Conservation (phyloP, 306 rosid genomes). For the Mimosa pudica region DNA sequence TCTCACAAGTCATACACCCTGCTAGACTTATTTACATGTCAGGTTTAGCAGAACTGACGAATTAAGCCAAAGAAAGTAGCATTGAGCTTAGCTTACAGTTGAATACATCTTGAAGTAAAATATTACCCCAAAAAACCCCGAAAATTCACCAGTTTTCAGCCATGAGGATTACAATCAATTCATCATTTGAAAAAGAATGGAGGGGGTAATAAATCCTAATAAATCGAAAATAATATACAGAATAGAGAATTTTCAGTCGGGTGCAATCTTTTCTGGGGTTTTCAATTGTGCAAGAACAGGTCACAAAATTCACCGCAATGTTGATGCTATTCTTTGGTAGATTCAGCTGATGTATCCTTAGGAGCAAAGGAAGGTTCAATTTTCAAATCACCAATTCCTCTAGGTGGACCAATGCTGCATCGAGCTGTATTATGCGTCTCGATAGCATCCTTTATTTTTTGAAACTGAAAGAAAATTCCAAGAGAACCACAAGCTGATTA, state of each 20-base stretch:
- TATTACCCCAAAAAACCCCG: conserved; percentile 21
- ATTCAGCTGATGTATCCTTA: conserved; percentile 55
- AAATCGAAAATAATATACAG: conserved; percentile 47
- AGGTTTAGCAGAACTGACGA: conserved; percentile 19
- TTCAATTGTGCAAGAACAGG: conserved; percentile 24
- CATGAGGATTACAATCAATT: conserved; percentile 38
- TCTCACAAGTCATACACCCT: neutral
- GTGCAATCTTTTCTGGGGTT: conserved; percentile 24
- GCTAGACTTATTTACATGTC: neutral
- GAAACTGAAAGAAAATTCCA: conserved; percentile 75
- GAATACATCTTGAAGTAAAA: conserved; percentile 24
- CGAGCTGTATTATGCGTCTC: conserved; percentile 86
- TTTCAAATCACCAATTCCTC: conserved; percentile 68
- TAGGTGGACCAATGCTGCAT: conserved; percentile 95
- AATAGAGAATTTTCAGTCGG: conserved; percentile 40
- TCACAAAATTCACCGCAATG: conserved; percentile 33
- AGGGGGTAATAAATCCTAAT: conserved; percentile 37
- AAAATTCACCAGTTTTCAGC: conserved; percentile 40
- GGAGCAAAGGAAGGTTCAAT: conserved; percentile 55
- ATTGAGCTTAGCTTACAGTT: conserved; percentile 12
- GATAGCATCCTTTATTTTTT: conserved; percentile 93
- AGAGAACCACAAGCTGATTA: conserved; percentile 25
- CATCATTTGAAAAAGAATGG: conserved; percentile 57
- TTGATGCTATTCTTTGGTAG: conserved; percentile 46
- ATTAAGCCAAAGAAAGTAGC: conserved; percentile 24